phyloP scores from a whole-genome alignment of 2,329 filamentous ascomycete genomes.

The Orbilia ellipsospora region DNA sequence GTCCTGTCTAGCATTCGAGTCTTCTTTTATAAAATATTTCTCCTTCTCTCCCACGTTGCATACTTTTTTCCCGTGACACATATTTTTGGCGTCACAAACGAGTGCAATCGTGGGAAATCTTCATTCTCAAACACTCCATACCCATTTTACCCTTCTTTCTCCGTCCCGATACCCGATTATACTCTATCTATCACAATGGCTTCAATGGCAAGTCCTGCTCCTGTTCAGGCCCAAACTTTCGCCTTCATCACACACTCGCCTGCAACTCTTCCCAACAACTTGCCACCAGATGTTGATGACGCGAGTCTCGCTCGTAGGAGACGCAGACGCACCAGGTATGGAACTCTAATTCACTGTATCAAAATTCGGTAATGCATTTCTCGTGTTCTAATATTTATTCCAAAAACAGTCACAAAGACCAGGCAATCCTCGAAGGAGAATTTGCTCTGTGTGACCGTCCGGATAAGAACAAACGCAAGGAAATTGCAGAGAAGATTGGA shows the following conservation, averaged over 20 bases:
- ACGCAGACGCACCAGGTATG: conserved; percentile 57
- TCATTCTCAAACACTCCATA: not conserved
- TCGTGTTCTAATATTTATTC: not conserved
- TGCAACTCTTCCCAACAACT: conserved; percentile 57
- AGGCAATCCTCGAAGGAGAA: conserved; percentile 59
- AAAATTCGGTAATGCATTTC: not conserved
- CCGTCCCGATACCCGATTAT: not conserved
- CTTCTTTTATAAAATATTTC: no score
- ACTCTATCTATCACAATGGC: conserved; percentile 27
- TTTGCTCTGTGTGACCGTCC: conserved; percentile 58
- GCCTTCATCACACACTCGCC: conserved; percentile 59
- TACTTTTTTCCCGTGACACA: conserved; percentile 25
- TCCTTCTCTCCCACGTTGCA: conserved; percentile 33
- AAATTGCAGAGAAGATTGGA: conserved; percentile 57
- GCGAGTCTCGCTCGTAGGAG: conserved; percentile 58
- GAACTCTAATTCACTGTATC: not conserved
- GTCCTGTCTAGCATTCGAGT: not conserved
- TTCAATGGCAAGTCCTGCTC: conserved; percentile 35
- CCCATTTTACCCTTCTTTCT: not conserved
- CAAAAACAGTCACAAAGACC: conserved; percentile 56
- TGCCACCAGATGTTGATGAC: conserved; percentile 58
- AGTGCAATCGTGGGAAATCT: conserved; percentile 40
- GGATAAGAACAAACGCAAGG: conserved; percentile 57
- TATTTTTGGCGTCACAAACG: conserved; percentile 13
- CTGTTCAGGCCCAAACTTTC: conserved; percentile 52